Evolutionary conservation across 164 flowering plant species (phyloP), one percentile per base, ranked within the genome.

Genomic region (Echeveria elegans): DNA sequence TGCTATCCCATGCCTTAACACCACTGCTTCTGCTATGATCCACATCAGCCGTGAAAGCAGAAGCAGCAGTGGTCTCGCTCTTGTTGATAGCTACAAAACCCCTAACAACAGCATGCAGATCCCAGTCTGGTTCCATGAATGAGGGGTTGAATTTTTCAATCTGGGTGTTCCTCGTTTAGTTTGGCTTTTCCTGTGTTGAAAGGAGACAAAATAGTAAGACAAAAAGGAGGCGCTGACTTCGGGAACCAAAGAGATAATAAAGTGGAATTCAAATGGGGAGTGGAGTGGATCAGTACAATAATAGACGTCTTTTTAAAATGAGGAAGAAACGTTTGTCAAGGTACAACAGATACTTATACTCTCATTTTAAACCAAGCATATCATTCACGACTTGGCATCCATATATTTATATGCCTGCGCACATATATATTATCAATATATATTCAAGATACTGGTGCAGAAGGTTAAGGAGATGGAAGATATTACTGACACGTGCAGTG

Each of bases 31-130:
- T 41, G 21, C 41, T 30, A 16, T 37, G 24, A 71, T 4, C 37
- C 75, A 8, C 19, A 75, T 48, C 61, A 53, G 74, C 15, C 53
- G 72, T 12, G 60, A 71, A 19, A 72, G 82, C 10, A 52, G 73
- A 16, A 26, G 19, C 53, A 62, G 19, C 53, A 62, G 68, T 26
- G 43, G 77, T 12, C 29, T 82, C 5, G 64, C 80, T 34, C 63
- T 74, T 7, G 40, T 73, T 11, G 59, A 68, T 7, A 75, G 80
- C 30, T 80, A 73, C 40, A 78, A 84, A 94, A 73, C 99, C 82
- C 69, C 96, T 82, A 76, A 94, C 99, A 71, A 94, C 96, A 24
- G 99, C 99, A 32, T 86, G 88, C 15, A 94, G 85, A 79, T 86
- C 99, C 99, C 99, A 94, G 66, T 89, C 93, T 11, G 75, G 94